Evolutionary conservation across 352 stramenopile genomes (phyloP).

Genomic region (Phytopythium sindhum): DNA sequence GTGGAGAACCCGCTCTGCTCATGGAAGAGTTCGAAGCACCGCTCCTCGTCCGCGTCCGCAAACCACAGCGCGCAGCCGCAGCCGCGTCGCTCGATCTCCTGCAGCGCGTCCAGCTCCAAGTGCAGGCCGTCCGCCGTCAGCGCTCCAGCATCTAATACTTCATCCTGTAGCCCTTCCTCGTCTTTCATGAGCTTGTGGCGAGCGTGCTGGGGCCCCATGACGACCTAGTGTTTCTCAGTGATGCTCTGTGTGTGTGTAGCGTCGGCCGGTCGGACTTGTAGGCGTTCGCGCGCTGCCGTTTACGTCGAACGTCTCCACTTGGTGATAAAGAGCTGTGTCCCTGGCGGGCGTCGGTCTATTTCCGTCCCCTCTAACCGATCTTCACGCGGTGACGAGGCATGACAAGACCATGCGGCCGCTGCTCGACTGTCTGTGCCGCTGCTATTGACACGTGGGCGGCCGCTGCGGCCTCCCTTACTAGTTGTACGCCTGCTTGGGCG

Average conservation of each 20-base stretch:
- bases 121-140: conserved; percentile 13
- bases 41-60: conserved; percentile 35
- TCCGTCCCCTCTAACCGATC: too few species aligned
- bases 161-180: not conserved
- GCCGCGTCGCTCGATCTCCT: conserved; percentile 29
- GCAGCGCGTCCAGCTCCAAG: conserved; percentile 45
- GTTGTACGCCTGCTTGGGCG: not conserved
- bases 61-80: conserved; percentile 46
- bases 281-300: too few species aligned
- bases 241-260: not conserved
- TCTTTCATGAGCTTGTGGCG: not conserved
- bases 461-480: not conserved
- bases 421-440: not conserved
- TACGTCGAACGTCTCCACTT: too few species aligned
- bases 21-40: conserved; percentile 58
- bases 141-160: not conserved
- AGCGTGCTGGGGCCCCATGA: not conserved
- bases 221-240: not conserved
- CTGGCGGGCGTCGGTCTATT: too few species aligned
- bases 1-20: conserved; percentile 40
- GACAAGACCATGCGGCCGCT: not conserved
- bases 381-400: not conserved
- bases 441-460: not conserved
- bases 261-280: not conserved
- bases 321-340: too few species aligned